Percentiles rank a stretch among this genome's conserved stretches.
These are phyloP conservation scores for Poterioochromonas sp. DNA, from an alignment of 352 stramenopile species.

Conservation along the genomic window DNA sequence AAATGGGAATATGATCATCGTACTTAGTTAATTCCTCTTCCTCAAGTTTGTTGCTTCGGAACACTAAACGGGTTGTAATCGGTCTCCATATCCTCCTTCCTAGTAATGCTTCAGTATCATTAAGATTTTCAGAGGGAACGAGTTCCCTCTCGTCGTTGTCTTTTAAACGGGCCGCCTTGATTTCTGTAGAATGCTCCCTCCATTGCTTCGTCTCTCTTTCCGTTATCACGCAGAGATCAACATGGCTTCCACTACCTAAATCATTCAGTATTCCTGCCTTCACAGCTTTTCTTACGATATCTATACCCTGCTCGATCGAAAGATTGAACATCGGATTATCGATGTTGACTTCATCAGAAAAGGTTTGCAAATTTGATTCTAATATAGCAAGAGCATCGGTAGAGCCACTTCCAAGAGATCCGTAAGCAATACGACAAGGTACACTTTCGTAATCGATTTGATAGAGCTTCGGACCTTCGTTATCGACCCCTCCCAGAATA, in stretches of 20 bases:
- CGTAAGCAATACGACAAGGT: slow-evolving; percentile 90
- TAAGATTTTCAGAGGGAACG: too few species aligned
- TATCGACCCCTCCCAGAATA: slow-evolving; percentile 34
- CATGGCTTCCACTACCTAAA: slow-evolving; percentile 87
- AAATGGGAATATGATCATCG: too few species aligned
- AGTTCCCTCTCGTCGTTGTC: too few species aligned
- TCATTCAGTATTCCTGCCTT: slow-evolving; percentile 91
- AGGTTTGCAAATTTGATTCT: slow-evolving; percentile 51
- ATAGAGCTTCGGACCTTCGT: slow-evolving; percentile 59
- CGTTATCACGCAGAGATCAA: slow-evolving; percentile 90
- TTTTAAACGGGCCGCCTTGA: too few species aligned
- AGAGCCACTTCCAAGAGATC: slow-evolving; percentile 93
- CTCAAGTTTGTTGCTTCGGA: too few species aligned
- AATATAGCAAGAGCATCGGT: slow-evolving; percentile 95
- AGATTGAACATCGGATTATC: slow-evolving; percentile 65
- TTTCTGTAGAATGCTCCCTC: too few species aligned
- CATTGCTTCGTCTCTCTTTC: slow-evolving; percentile 47
- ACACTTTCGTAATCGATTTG: slow-evolving; percentile 93
- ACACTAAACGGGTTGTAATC: too few species aligned
- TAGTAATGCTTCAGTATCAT: too few species aligned
- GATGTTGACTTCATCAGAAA: too few species aligned
- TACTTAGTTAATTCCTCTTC: too few species aligned
- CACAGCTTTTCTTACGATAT: slow-evolving; percentile 90
- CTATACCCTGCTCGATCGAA: slow-evolving; percentile 83
- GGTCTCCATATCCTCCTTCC: too few species aligned